Evolutionary conservation across 2,329 filamentous ascomycete species (phyloP).

Genomic region (Colletotrichum agaves): DNA sequence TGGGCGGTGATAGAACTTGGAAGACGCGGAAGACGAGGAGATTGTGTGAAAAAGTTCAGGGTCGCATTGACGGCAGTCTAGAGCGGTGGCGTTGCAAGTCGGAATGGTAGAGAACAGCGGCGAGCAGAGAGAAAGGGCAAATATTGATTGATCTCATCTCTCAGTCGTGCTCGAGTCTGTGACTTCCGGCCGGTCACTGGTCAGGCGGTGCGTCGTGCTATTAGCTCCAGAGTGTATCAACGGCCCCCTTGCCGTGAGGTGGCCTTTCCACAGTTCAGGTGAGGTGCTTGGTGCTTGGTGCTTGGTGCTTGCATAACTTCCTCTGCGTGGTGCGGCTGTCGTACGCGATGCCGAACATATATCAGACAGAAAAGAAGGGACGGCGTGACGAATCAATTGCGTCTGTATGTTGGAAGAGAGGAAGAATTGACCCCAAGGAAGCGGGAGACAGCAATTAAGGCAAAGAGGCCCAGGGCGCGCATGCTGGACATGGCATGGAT

Average conservation of each 20-base stretch:
- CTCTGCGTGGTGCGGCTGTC: not conserved
- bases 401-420: conserved; percentile 4
- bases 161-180: not conserved
- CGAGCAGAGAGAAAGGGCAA: conserved; percentile 4
- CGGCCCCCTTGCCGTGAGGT: conserved; percentile 1
- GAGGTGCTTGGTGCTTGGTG: not conserved
- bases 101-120: not conserved
- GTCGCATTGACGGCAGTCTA: conserved; percentile 26
- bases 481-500: conserved; percentile 13
- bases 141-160: conserved; percentile 30
- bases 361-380: conserved; percentile 14
- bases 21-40: conserved; percentile 7
- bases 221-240: conserved; percentile 20
- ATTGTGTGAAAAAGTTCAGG: not conserved
- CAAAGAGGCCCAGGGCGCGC: not conserved
- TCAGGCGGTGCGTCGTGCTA: conserved; percentile 16
- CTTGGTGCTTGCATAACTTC: conserved; percentile 10
- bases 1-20: not conserved
- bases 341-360: conserved; percentile 3
- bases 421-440: conserved; percentile 9
- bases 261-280: not conserved
- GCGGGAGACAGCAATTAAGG: not conserved
- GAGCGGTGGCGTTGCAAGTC: conserved; percentile 13
- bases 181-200: conserved; percentile 3
- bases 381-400: conserved; percentile 4